Evolutionary conservation across 306 rosid species (phyloP).

Genomic region (Glycine tomentella): DNA sequence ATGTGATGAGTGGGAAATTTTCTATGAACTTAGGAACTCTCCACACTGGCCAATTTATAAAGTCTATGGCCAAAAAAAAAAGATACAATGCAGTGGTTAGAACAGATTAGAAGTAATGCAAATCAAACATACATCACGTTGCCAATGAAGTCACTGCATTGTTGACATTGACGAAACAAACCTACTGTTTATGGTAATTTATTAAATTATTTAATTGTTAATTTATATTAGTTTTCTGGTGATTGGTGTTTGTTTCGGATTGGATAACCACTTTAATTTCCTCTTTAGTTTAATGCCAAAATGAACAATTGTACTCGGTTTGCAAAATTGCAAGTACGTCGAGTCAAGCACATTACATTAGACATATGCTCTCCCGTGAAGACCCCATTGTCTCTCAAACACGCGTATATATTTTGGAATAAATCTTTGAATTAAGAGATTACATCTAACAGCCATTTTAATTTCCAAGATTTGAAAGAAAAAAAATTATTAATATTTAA

Average conservation of each 20-base stretch:
- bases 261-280: not conserved
- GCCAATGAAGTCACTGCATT: slow-evolving; percentile 27
- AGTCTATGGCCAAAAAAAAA: slow-evolving; percentile 3
- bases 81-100: not conserved
- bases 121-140: not conserved
- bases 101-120: not conserved
- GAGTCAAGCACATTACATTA: slow-evolving; percentile 31
- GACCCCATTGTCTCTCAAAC: not conserved
- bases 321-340: not conserved
- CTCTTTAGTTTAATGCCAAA: not conserved
- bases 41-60: not conserved
- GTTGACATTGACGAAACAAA: not conserved
- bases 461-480: not conserved
- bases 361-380: slow-evolving; percentile 5
- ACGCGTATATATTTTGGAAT: not conserved
- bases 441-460: not conserved
- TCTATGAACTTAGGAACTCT: not conserved
- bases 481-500: not conserved
- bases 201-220: not conserved
- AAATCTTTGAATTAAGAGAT: too few species aligned
- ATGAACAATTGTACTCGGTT: not conserved
- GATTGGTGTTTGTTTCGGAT: not conserved
- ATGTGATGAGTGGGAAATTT: slow-evolving; percentile 7
- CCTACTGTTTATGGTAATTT: not conserved
- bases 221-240: not conserved